Evolutionary conservation across 208 protist genomes (phyloP), one percentile per base, ranked within the genome.

Genomic region (Crithidia expoeki): DNA sequence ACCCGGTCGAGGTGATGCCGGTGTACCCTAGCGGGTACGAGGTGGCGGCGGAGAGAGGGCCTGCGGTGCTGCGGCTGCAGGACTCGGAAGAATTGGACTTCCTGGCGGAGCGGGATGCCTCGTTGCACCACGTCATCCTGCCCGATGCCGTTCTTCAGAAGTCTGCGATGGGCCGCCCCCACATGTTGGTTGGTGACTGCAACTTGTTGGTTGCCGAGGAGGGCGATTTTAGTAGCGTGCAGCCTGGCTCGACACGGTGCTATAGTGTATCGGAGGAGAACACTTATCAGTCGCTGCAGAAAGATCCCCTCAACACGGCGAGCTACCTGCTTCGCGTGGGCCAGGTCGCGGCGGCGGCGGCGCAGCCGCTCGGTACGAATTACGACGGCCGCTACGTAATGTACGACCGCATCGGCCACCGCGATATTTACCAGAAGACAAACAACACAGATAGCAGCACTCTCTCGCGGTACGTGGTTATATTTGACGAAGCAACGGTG

Each of bases 1-100:
- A 84, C 70, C 89, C 89, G 12, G 86, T 92, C 17, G 86, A 91
- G 63, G 86, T 94, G 60, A 38, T 87, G 44, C 89, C 89, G 6
- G 75, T 94, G 27, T 94, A 77, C 70, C 89, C 89, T 6, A 81
- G 74, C 40, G 82, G 72, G 16, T 89, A 86, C 61, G 49, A 80
- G 25, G 33, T 36, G 40, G 79, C 75, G 4, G 82, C 72, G 17
- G 62, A 63, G 42, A 11, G 59, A 36, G 78, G 60, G 2, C 21
- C 79, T 42, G 59, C 49, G 9, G 68, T 56, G 32, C 64, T 64
- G 50, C 65, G 40, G 27, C 52, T 72, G 32, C 65, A 57, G 23
- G 73, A 61, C 59, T 46, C 66, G 5, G 66, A 68, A 51, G 66
- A 58, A 47, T 64, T 84, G 1, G 70, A 86, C 56, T 83, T 74